These are phyloP conservation scores for Kodamaea laetipori DNA, from an alignment of 805 yeast genomes.

Conservation along the genomic window DNA sequence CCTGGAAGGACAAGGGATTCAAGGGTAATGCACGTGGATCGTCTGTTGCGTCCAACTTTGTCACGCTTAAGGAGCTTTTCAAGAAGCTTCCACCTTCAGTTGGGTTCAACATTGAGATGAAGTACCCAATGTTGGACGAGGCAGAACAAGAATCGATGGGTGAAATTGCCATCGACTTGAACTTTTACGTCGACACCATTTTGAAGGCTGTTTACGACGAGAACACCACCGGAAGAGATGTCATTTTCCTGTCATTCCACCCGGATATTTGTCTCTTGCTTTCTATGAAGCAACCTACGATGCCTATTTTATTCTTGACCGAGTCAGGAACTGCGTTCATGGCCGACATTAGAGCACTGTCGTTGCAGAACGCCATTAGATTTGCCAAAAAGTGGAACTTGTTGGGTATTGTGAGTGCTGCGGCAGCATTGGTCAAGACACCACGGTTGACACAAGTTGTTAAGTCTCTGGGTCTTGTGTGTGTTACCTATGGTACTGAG, in stretches of 20 bases:
- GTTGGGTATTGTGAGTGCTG: conserved; percentile 89
- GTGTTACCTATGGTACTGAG: conserved; percentile 85
- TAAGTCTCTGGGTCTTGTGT: conserved; percentile 85
- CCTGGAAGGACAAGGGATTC: conserved; percentile 81
- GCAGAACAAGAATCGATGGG: conserved; percentile 89
- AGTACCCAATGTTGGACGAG: conserved; percentile 94
- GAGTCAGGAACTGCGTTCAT: conserved; percentile 83
- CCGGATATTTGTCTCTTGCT: conserved; percentile 88
- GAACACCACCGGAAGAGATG: conserved; percentile 75
- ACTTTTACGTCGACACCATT: conserved; percentile 86
- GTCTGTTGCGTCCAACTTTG: conserved; percentile 88
- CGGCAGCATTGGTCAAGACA: conserved; percentile 80
- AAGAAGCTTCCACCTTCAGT: conserved; percentile 76
- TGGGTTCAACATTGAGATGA: conserved; percentile 93
- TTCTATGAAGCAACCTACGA: conserved; percentile 88
- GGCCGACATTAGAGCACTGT: conserved; percentile 88
- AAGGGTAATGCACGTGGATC: conserved; percentile 92
- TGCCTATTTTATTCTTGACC: conserved; percentile 86
- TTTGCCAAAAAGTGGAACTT: conserved; percentile 90
- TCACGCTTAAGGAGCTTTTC: conserved; percentile 83
- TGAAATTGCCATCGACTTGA: conserved; percentile 77
- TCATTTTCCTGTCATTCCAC: conserved; percentile 89
- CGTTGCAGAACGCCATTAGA: conserved; percentile 86
- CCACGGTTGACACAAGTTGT: conserved; percentile 92
- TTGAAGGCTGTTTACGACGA: conserved; percentile 74